Conservation (phyloP, 352 stramenopile species). For the Globisporangium camurandrum region DNA sequence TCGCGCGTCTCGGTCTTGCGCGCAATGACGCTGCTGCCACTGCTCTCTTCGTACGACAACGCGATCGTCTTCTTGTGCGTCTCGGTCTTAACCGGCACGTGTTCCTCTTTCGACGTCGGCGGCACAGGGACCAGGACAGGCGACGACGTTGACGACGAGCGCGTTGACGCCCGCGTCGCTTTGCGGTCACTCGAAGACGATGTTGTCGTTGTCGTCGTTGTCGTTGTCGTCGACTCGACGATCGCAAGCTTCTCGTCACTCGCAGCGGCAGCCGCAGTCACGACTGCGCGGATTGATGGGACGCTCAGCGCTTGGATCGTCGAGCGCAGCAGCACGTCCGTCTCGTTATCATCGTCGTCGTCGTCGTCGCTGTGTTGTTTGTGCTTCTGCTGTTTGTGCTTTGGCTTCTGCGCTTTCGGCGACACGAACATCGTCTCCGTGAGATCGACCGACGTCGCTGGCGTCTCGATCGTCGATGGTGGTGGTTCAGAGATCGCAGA, state of each 20-base stretch:
- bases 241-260: constrained; percentile 2
- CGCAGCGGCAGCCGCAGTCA: too few relatives aligned
- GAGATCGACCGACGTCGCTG: constrained; percentile 16
- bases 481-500: too few relatives aligned
- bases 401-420: too few relatives aligned
- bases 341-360: too few relatives aligned
- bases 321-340: constrained; percentile 42
- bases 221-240: neutral
- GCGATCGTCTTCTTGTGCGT: constrained; percentile 29
- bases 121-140: too few relatives aligned
- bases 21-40: constrained; percentile 7
- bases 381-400: too few relatives aligned
- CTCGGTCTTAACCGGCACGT: constrained; percentile 12
- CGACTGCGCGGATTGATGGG: constrained; percentile 3
- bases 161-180: constrained; percentile 10
- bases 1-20: constrained; percentile 8
- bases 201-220: constrained; percentile 8
- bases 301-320: constrained; percentile 34
- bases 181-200: constrained; percentile 6
- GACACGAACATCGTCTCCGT: constrained; percentile 4
- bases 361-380: constrained; percentile 37
- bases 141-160: constrained; percentile 6
- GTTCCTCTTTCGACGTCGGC: too few relatives aligned
- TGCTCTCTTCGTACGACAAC: constrained; percentile 45
- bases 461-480: constrained; percentile 13